phyloP scores from a whole-genome alignment of 2,329 filamentous ascomycete genomes.

The Colletotrichum paranaense region DNA sequence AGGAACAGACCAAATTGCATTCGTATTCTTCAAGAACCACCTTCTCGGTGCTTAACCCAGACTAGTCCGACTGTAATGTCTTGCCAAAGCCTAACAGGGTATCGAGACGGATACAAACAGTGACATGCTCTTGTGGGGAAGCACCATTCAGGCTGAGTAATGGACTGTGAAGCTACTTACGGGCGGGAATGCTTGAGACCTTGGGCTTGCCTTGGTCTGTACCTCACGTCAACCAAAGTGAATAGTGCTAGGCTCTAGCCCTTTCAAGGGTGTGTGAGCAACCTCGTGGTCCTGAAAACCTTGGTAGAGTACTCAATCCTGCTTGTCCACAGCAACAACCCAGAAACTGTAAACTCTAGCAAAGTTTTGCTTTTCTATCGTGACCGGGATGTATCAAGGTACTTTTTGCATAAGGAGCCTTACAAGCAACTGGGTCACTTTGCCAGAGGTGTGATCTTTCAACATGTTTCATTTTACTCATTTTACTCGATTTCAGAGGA shows the following conservation, averaged over 20 bases:
- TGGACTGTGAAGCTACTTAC: neutral
- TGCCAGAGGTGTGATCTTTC: neutral
- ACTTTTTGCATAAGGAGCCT: too few species aligned
- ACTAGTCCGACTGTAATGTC: neutral
- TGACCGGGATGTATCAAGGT: too few species aligned
- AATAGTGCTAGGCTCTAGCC: too few species aligned
- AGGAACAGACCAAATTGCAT: neutral
- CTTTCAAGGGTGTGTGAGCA: too few species aligned
- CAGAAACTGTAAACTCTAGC: too few species aligned
- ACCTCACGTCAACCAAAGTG: too few species aligned
- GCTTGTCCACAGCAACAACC: too few species aligned
- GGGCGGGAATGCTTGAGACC: neutral
- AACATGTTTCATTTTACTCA: neutral
- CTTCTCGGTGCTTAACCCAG: neutral
- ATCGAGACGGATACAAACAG: neutral
- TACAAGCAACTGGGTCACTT: neutral
- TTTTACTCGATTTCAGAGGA: neutral
- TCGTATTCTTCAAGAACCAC: neutral
- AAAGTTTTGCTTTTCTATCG: too few species aligned
- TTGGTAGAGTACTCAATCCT: too few species aligned
- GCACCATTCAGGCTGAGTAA: neutral
- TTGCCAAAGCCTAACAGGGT: too few species aligned
- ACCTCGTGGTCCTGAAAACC: too few species aligned
- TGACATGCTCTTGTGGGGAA: neutral
- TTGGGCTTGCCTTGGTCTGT: too few species aligned